Conservation (phyloP, 2,329 filamentous ascomycete species). For the Aphanoascus verrucosus region DNA sequence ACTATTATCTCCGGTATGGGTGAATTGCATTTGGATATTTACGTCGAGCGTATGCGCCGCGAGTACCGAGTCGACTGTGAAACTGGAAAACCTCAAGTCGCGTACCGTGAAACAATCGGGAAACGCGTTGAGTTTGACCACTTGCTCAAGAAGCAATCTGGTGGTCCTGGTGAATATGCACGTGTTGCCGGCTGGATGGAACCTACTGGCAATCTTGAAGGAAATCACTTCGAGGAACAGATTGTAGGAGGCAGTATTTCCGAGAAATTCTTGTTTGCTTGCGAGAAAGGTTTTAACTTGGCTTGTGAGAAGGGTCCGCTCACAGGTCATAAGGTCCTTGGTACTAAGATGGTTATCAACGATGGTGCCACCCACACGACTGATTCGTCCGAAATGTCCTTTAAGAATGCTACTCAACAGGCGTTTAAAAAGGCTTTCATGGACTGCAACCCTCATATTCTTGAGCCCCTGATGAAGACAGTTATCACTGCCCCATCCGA, state of each 20-base stretch:
- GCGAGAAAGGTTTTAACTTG: constrained; percentile 83
- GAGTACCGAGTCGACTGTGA: constrained; percentile 95
- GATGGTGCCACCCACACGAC: constrained; percentile 96
- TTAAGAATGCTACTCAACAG: constrained; percentile 88
- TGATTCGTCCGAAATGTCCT: constrained; percentile 92
- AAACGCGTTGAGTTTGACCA: constrained; percentile 76
- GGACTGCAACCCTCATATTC: constrained; percentile 66
- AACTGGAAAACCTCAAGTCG: constrained; percentile 93
- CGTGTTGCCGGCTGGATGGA: constrained; percentile 88
- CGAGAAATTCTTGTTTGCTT: constrained; percentile 91
- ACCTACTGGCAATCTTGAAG: constrained; percentile 59
- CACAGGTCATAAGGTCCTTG: constrained; percentile 85
- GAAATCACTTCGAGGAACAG: constrained; percentile 76
- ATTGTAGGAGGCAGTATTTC: constrained; percentile 83
- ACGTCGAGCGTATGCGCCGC: constrained; percentile 89
- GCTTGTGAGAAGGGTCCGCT: constrained; percentile 79
- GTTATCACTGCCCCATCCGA: constrained; percentile 91
- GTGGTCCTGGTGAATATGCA: constrained; percentile 90
- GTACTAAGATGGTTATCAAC: constrained; percentile 80
- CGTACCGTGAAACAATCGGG: constrained; percentile 89
- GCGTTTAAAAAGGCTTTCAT: constrained; percentile 92
- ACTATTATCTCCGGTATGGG: constrained; percentile 99
- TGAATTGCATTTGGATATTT: constrained; percentile 91
- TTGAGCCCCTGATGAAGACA: constrained; percentile 97
- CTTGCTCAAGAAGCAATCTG: constrained; percentile 86